Evolutionary conservation across 164 flowering plant genomes (phyloP).

Genomic region (Macadamia tetraphylla): DNA sequence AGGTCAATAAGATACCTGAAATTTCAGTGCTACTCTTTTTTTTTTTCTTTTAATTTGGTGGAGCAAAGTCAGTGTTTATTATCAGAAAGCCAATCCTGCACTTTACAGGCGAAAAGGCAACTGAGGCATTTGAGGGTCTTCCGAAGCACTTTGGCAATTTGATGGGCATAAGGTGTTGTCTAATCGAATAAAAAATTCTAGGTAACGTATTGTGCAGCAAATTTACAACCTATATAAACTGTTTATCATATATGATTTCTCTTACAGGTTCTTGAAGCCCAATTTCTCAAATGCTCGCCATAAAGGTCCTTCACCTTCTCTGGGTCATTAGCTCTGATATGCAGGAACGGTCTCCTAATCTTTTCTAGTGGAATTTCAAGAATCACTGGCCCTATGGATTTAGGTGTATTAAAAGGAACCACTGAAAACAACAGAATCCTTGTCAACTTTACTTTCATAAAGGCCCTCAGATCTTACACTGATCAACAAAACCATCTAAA

Average conservation of each 20-base stretch:
- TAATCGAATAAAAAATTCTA: too few species aligned
- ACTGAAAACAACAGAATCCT: constrained; percentile 20
- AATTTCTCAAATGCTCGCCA: constrained; percentile 78
- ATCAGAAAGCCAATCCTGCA: too few species aligned
- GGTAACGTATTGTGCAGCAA: too few species aligned
- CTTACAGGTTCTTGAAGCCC: constrained; percentile 92
- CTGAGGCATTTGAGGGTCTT: too few species aligned
- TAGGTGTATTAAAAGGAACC: constrained; percentile 20
- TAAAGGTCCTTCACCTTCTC: constrained; percentile 76
- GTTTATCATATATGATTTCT: neutral
- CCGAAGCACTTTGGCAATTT: too few species aligned
- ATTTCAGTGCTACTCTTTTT: too few species aligned
- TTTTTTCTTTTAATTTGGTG: too few species aligned
- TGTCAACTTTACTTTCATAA: neutral
- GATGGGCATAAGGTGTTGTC: too few species aligned
- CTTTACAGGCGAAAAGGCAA: too few species aligned
- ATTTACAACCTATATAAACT: neutral
- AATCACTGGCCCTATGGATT: constrained; percentile 59
- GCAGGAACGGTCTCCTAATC: constrained; percentile 82
- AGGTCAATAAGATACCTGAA: too few species aligned
- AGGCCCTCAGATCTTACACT: neutral
- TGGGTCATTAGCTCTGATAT: constrained; percentile 79
- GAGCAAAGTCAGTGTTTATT: neutral
- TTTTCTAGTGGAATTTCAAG: constrained; percentile 77
- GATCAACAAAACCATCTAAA: neutral